Base-by-base conservation (phyloP, 2,329 filamentous ascomycete species). In the Microdochium trichocladiopsis region DNA sequence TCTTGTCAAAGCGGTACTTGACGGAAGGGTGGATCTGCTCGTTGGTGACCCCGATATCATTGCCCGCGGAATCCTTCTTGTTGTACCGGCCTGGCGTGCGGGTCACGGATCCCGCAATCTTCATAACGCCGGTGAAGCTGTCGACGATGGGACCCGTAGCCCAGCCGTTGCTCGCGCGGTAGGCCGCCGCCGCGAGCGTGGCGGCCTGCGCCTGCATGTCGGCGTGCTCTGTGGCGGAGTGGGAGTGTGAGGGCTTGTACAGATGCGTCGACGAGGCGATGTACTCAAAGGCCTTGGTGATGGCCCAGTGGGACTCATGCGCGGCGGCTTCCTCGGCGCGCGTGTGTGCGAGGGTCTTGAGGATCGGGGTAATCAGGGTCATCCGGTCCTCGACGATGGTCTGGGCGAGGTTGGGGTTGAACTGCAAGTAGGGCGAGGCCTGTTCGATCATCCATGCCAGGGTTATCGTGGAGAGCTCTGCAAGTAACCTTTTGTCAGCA, bases 391-490 rank as follows among this genome's bases (percentile, higher is more conserved):
- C 45, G 10, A 55, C 48, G 9, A 51, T 21, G 22, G 23, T 43
- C 4, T 5, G 37, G 6, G 51, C 50, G 8, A 56, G 47, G 33
- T n/a, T 50, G 8, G 12, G 4, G 45, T 51, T 47, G 14, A 56
- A 50, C 28, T 55, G 55, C 12, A 57, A 36, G 16, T 57, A 55
- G 9, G 51, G 53, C 9, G 53, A 47, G 16, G 53, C 48, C 48
- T 57, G 53, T 18, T 55, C 55, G 18, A 51, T 53, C 55, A 57
- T 57, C 55, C 55, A 57, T 23, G 55, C 53, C 28, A 57, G 52
- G 1, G 55, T 50, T 18, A 55, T 55, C 31, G 55, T 28, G 14
- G 55, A 53, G 25, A 57, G 48, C 37, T 57, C 55, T 57, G 36
- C 8, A 16, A 14, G n/a, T 31, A 22, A n/a, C 25, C 22, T 18